These are phyloP conservation scores for Bertia moriformis DNA, from an alignment of 2,329 filamentous ascomycete genomes.

Conservation along the genomic window DNA sequence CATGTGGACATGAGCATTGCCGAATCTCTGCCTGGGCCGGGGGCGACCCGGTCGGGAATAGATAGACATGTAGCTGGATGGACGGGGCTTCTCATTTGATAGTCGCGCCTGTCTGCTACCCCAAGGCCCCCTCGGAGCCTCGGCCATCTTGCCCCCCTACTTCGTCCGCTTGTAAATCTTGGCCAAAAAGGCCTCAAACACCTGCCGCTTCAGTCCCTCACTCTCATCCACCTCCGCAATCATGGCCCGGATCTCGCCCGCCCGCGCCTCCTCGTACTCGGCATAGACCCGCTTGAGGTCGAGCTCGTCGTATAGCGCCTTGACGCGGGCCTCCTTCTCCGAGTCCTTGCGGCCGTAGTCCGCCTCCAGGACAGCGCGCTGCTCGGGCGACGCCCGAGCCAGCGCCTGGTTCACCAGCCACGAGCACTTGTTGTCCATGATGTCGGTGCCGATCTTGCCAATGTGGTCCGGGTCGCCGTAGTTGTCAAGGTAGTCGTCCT, in stretches of 20 bases:
- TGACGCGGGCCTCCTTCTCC: constrained; percentile 69
- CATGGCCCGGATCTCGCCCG: not conserved
- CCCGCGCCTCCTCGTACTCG: constrained; percentile 64
- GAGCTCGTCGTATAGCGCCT: constrained; percentile 77
- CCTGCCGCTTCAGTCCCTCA: not conserved
- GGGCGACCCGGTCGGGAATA: too few relatives aligned
- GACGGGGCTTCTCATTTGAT: too few relatives aligned
- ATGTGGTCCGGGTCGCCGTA: constrained; percentile 85
- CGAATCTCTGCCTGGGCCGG: too few relatives aligned
- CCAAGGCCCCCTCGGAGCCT: too few relatives aligned
- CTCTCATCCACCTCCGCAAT: not conserved
- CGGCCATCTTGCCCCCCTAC: too few relatives aligned
- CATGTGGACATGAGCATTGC: too few relatives aligned
- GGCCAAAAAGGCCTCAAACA: not conserved
- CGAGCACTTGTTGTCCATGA: constrained; percentile 98
- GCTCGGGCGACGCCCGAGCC: constrained; percentile 63
- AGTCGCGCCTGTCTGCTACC: too few relatives aligned
- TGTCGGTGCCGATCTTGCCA: constrained; percentile 97
- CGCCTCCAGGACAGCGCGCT: constrained; percentile 73
- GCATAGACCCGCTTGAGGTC: constrained; percentile 71
- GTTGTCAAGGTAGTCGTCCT: constrained; percentile 98
- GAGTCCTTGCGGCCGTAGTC: constrained; percentile 91
- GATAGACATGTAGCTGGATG: too few relatives aligned
- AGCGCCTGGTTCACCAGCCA: constrained; percentile 96
- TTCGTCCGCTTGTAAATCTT: not conserved